Conservation (phyloP, 371 early-diverging fungal genomes). For the Entomophthora muscae region DNA sequence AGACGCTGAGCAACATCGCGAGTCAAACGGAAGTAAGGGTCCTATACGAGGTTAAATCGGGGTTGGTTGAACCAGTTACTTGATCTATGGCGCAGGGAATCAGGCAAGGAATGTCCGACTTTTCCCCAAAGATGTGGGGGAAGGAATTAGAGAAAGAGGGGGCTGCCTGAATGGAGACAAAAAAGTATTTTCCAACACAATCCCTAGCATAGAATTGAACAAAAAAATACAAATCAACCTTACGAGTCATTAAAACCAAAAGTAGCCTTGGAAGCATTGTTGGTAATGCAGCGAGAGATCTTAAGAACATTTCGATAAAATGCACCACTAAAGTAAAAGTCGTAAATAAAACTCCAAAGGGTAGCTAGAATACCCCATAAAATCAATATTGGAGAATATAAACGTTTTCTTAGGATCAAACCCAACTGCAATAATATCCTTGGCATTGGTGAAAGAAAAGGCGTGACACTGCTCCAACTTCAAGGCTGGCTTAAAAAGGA, state of each 20-base stretch:
- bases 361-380: slow-evolving; percentile 50
- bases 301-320: slow-evolving; percentile 87
- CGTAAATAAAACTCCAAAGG: not conserved
- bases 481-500: slow-evolving; percentile 86
- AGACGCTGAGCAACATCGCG: slow-evolving; percentile 91
- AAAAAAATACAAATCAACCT: not conserved
- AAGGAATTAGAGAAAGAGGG: slow-evolving; percentile 92
- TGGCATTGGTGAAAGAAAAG: slow-evolving; percentile 76
- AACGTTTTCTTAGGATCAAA: slow-evolving; percentile 98
- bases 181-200: slow-evolving; percentile 77
- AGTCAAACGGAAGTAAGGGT: slow-evolving; percentile 99
- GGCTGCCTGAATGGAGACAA: slow-evolving; percentile 83
- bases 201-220: slow-evolving; percentile 29
- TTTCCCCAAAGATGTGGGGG: slow-evolving; percentile 85
- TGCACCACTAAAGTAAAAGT: slow-evolving; percentile 31
- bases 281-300: slow-evolving; percentile 78
- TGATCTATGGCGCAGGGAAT: slow-evolving; percentile 99
- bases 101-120: slow-evolving; percentile 84
- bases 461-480: slow-evolving; percentile 71
- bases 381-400: slow-evolving; percentile 93
- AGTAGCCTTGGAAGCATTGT: slow-evolving; percentile 62
- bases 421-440: slow-evolving; percentile 96
- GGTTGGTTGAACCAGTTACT: slow-evolving; percentile 7
- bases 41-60: slow-evolving; percentile 19
- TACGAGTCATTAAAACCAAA: slow-evolving; percentile 83